phyloP scores from a whole-genome alignment of 768 basidiomycete species.

The Collybia nuda region DNA sequence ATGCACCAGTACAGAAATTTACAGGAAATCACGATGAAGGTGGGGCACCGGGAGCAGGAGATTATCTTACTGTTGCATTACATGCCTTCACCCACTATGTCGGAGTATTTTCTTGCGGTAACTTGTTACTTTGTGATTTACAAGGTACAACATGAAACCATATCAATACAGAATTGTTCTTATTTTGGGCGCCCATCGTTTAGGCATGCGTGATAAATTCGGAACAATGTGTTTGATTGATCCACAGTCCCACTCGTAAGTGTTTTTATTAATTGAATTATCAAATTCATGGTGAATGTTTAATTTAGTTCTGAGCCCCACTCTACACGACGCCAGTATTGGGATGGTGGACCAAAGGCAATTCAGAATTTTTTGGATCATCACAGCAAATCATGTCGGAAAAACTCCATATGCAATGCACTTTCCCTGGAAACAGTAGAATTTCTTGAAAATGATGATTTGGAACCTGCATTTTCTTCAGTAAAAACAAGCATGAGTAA shows the following conservation, averaged over 20 bases:
- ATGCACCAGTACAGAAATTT: constrained; percentile 16
- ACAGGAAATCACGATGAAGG: constrained; percentile 17
- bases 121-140: constrained; percentile 10
- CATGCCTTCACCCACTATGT: constrained; percentile 21
- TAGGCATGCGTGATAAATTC: constrained; percentile 6
- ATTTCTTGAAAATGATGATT: background rate
- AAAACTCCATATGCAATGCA: constrained; percentile 1
- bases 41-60: background rate
- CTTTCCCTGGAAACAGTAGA: background rate
- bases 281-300: background rate
- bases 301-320: background rate
- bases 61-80: constrained; percentile 11
- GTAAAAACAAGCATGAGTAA: background rate
- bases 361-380: constrained; percentile 2
- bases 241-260: constrained; percentile 7
- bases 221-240: constrained; percentile 7
- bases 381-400: constrained; percentile 1
- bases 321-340: constrained; percentile 1
- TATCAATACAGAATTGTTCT: background rate
- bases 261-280: background rate
- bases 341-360: constrained; percentile 6
- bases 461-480: background rate
- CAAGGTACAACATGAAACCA: background rate
- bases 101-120: constrained; percentile 1
- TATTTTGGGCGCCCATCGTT: background rate